phyloP scores from a whole-genome alignment of 2,329 filamentous ascomycete genomes.

The Sporothrix mexicana region DNA sequence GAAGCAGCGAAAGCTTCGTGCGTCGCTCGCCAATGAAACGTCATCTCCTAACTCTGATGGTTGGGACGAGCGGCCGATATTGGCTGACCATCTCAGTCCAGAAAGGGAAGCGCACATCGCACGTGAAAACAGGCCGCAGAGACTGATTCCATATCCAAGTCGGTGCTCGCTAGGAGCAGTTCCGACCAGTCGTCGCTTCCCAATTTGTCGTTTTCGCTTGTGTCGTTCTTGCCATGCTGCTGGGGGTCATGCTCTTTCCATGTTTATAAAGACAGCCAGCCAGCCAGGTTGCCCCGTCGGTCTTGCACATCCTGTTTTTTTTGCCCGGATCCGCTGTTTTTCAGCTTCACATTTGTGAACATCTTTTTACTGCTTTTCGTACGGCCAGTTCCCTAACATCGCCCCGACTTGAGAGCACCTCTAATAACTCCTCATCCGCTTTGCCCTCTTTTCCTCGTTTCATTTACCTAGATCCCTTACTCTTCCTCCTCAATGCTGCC shows the following conservation, averaged over 20 bases:
- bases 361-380: background rate
- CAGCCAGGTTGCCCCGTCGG: too few relatives aligned
- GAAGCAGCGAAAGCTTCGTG: background rate
- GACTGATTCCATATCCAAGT: too few relatives aligned
- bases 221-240: background rate
- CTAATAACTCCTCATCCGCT: background rate
- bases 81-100: background rate
- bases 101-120: background rate
- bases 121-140: background rate
- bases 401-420: constrained; percentile 2
- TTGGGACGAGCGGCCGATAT: background rate
- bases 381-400: background rate
- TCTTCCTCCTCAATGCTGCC: background rate
- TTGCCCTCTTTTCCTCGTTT: background rate
- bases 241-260: background rate
- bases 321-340: background rate
- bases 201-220: background rate
- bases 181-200: constrained; percentile 1
- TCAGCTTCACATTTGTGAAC: background rate
- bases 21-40: background rate
- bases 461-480: background rate
- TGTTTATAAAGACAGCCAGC: too few relatives aligned
- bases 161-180: background rate
- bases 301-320: background rate
- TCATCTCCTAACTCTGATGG: background rate